phyloP scores from a whole-genome alignment of 768 basidiomycete species.

The Lentinula aciculospora region DNA sequence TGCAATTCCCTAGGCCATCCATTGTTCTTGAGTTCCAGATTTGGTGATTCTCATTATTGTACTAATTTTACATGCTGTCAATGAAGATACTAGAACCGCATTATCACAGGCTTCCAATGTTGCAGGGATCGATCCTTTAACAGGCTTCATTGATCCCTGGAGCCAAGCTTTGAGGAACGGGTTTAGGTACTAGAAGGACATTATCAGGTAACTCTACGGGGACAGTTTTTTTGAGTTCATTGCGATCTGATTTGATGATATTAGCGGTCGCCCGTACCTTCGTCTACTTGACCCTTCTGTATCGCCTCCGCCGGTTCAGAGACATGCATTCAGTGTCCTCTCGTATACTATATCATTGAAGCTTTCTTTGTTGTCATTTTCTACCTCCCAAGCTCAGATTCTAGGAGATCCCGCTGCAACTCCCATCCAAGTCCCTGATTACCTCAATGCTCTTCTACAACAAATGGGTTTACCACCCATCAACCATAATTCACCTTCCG shows the following conservation, averaged over 20 bases:
- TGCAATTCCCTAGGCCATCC: neutral
- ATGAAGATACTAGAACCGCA: too few species aligned
- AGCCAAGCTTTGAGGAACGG: too few species aligned
- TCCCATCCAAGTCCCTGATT: conserved; percentile 30
- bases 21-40: neutral
- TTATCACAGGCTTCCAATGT: too few species aligned
- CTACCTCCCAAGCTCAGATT: conserved; percentile 13
- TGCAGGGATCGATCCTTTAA: too few species aligned
- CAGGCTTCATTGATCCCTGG: too few species aligned
- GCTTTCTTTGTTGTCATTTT: conserved; percentile 19
- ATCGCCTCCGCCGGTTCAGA: conserved; percentile 51
- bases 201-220: too few species aligned
- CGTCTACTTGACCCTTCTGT: conserved; percentile 38
- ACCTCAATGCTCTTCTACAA: conserved; percentile 57
- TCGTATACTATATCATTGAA: conserved; percentile 49
- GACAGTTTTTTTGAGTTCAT: conserved; percentile 11
- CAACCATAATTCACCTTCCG: conserved; percentile 24
- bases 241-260: conserved; percentile 3
- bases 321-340: conserved; percentile 60
- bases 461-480: conserved; percentile 60
- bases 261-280: conserved; percentile 50
- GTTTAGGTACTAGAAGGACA: conserved; percentile 31
- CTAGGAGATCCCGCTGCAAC: neutral
- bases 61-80: too few species aligned
- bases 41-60: neutral